phyloP scores from a whole-genome alignment of 2,329 filamentous ascomycete species.

The Davidsoniella neocaledoniae region DNA sequence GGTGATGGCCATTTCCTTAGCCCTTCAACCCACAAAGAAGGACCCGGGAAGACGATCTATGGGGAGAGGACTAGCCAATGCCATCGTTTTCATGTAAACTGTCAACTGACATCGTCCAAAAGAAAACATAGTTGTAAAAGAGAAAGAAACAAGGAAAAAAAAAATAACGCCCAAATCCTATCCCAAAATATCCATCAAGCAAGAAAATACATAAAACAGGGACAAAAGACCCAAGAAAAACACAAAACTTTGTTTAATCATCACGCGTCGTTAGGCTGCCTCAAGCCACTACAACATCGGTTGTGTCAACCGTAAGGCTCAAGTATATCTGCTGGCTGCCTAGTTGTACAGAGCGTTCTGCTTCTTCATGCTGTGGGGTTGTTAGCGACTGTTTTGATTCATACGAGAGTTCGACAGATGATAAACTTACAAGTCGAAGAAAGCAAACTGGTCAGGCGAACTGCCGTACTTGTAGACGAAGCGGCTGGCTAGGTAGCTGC shows the following conservation, averaged over 20 bases:
- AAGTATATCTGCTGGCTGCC: not conserved
- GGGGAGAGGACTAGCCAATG: too few relatives aligned
- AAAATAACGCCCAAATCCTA: slow-evolving; percentile 1
- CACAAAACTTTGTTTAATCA: not conserved
- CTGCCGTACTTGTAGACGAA: slow-evolving; percentile 96
- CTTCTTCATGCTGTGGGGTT: slow-evolving; percentile 36
- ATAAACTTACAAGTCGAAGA: slow-evolving; percentile 82
- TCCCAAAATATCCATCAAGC: not conserved
- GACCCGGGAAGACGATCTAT: too few relatives aligned
- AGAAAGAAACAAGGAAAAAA: not conserved
- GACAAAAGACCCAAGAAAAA: not conserved
- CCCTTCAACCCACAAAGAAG: too few relatives aligned
- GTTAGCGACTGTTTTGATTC: not conserved
- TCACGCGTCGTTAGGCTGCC: not conserved
- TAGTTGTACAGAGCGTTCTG: slow-evolving; percentile 4
- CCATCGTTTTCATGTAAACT: too few relatives aligned
- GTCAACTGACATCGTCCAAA: too few relatives aligned
- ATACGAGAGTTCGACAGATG: not conserved
- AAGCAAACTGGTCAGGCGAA: slow-evolving; percentile 86
- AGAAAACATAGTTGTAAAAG: too few relatives aligned
- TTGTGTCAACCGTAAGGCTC: too few relatives aligned
- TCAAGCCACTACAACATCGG: not conserved
- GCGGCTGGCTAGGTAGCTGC: slow-evolving; percentile 81
- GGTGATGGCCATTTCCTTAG: too few relatives aligned
- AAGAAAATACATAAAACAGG: not conserved